phyloP scores from a whole-genome alignment of 768 basidiomycete genomes.

The Podaxis carcinomalis region DNA sequence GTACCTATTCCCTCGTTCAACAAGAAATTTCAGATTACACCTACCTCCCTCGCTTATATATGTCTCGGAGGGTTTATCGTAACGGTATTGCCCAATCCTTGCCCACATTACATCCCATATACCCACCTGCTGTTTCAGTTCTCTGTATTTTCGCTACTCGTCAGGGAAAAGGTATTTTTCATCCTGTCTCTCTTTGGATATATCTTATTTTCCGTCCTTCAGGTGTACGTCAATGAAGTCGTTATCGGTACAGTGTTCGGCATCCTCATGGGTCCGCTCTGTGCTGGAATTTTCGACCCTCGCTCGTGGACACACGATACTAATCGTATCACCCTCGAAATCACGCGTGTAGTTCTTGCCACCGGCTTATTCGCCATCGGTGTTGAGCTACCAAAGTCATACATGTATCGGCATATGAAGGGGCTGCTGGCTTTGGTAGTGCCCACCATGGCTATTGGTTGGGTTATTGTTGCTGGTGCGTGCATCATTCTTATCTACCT shows the following conservation, averaged over 20 bases:
- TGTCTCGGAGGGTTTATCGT: conserved; percentile 54
- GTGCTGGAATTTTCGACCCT: conserved; percentile 70
- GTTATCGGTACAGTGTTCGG: conserved; percentile 80
- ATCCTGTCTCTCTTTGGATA: background rate
- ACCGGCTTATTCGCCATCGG: conserved; percentile 94
- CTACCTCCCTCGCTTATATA: conserved; percentile 53
- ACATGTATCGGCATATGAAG: conserved; percentile 76
- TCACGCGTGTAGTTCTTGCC: conserved; percentile 86
- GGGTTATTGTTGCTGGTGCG: conserved; percentile 72
- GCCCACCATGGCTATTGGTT: conserved; percentile 82
- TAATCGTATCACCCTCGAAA: conserved; percentile 68
- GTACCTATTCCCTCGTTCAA: conserved; percentile 19
- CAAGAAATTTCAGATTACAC: conserved; percentile 39
- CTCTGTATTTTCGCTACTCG: conserved; percentile 75
- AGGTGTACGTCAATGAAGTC: conserved; percentile 92
- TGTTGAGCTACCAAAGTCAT: conserved; percentile 84
- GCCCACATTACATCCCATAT: background rate
- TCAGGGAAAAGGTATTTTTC: conserved; percentile 68
- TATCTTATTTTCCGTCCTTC: background rate
- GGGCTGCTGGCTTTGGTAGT: conserved; percentile 68
- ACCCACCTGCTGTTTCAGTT: conserved; percentile 44
- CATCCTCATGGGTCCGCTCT: conserved; percentile 67
- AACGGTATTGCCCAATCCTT: conserved; percentile 22
- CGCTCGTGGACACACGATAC: conserved; percentile 57
- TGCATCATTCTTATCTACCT: background rate